Conservation (phyloP, 768 basidiomycete species). For the Agaricus blazei region DNA sequence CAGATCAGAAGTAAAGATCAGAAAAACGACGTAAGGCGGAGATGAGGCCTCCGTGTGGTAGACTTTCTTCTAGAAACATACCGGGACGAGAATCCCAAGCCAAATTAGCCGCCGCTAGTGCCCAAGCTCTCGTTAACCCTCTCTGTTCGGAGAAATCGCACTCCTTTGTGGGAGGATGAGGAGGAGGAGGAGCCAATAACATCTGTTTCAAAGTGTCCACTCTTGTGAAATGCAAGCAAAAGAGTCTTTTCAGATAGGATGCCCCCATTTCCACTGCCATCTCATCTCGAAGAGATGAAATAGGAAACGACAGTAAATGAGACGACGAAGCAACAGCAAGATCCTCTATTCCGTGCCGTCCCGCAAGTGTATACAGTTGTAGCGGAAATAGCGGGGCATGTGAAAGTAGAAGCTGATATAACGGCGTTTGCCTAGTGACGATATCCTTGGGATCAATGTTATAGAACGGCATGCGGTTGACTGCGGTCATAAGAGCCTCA, state of each 20-base stretch:
- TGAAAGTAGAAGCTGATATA: slow-evolving; percentile 16
- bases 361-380: slow-evolving; percentile 32
- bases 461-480: slow-evolving; percentile 25
- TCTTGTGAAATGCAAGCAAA: slow-evolving; percentile 29
- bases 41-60: background rate
- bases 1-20: background rate
- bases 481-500: slow-evolving; percentile 37
- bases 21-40: background rate
- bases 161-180: slow-evolving; percentile 21
- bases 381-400: slow-evolving; percentile 26
- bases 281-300: slow-evolving; percentile 25
- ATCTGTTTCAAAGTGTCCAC: slow-evolving; percentile 25
- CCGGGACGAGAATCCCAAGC: slow-evolving; percentile 33
- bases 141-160: slow-evolving; percentile 31
- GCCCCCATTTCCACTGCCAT: slow-evolving; percentile 28
- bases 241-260: slow-evolving; percentile 30
- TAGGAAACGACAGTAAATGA: slow-evolving; percentile 29
- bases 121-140: slow-evolving; percentile 34
- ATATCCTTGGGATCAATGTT: slow-evolving; percentile 15
- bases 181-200: slow-evolving; percentile 22
- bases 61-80: slow-evolving; percentile 8
- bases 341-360: slow-evolving; percentile 21
- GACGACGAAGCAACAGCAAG: slow-evolving; percentile 32
- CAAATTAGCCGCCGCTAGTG: slow-evolving; percentile 28
- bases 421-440: slow-evolving; percentile 20